Percentiles rank a stretch among this genome's conserved stretches.
phyloP scores from a whole-genome alignment of 768 basidiomycete species.

The Suillus occidentalis region DNA sequence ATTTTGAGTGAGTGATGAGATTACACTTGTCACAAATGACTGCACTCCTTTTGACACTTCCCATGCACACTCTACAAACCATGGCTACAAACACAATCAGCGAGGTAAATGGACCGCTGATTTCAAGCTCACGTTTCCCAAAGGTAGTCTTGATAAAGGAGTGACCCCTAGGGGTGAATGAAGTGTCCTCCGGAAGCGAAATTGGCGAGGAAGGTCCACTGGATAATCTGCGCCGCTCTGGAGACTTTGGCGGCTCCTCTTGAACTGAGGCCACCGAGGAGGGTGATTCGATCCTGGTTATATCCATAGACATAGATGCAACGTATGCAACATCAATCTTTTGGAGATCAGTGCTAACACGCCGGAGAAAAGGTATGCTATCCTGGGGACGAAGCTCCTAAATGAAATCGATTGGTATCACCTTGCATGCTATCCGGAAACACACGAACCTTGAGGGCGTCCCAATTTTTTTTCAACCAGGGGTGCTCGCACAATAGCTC shows the following conservation, averaged over 20 bases:
- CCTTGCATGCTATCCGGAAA: neutral
- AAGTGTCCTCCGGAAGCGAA: slow-evolving; percentile 29
- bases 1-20: slow-evolving; percentile 83
- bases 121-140: slow-evolving; percentile 63
- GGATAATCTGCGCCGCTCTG: slow-evolving; percentile 40
- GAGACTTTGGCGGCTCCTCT: slow-evolving; percentile 39
- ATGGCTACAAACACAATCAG: slow-evolving; percentile 55
- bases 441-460: slow-evolving; percentile 64
- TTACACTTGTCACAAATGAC: slow-evolving; percentile 89
- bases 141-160: slow-evolving; percentile 92
- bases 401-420: slow-evolving; percentile 7
- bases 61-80: slow-evolving; percentile 80
- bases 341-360: slow-evolving; percentile 84
- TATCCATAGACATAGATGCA: slow-evolving; percentile 40
- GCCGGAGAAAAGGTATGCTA: slow-evolving; percentile 91
- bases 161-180: slow-evolving; percentile 68
- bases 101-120: slow-evolving; percentile 5
- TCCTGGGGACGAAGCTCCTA: slow-evolving; percentile 89
- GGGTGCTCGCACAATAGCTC: slow-evolving; percentile 84
- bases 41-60: slow-evolving; percentile 79
- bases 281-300: slow-evolving; percentile 33
- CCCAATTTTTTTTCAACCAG: slow-evolving; percentile 86
- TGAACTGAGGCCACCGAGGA: slow-evolving; percentile 46
- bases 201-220: slow-evolving; percentile 32
- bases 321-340: slow-evolving; percentile 63